These are phyloP conservation scores for Saccharomyces mikatae DNA, from an alignment of 805 yeast species.

Conservation along the genomic window DNA sequence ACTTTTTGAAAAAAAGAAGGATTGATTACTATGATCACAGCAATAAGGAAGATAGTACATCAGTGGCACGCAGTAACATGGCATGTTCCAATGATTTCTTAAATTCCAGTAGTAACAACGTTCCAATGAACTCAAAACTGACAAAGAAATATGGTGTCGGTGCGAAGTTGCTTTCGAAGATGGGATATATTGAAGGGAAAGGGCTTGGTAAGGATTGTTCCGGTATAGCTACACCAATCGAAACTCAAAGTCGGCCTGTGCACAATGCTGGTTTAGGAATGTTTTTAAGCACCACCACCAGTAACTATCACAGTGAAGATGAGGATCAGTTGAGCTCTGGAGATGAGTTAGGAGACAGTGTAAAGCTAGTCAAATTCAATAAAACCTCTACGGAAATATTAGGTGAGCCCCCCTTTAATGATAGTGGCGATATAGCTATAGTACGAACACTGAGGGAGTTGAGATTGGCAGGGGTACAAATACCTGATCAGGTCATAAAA, in stretches of 20 bases:
- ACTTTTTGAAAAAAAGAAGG: constrained; percentile 3
- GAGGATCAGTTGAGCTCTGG: constrained; percentile 11
- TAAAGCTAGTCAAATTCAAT: constrained; percentile 8
- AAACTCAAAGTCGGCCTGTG: constrained; percentile 51
- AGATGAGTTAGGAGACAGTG: constrained; percentile 6
- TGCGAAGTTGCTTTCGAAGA: constrained; percentile 61
- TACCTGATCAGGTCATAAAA: neutral
- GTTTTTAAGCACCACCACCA: constrained; percentile 38
- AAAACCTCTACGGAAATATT: constrained; percentile 3
- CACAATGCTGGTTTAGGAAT: constrained; percentile 66
- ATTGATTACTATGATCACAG: constrained; percentile 12
- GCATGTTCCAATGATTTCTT: neutral
- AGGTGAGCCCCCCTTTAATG: neutral
- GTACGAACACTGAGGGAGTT: constrained; percentile 1
- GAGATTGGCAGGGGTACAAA: neutral
- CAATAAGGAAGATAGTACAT: constrained; percentile 19
- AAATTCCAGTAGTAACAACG: neutral
- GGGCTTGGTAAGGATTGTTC: constrained; percentile 71
- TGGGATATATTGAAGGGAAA: constrained; percentile 82
- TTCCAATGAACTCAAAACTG: constrained; percentile 4
- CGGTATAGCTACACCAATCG: constrained; percentile 79
- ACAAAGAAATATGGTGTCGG: constrained; percentile 68
- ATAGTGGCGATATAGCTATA: neutral
- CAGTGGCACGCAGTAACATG: neutral
- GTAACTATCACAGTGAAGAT: constrained; percentile 11